These are phyloP conservation scores for Pochonia chlamydosporia DNA, from an alignment of 2,329 filamentous ascomycete genomes.

Conservation along the genomic window DNA sequence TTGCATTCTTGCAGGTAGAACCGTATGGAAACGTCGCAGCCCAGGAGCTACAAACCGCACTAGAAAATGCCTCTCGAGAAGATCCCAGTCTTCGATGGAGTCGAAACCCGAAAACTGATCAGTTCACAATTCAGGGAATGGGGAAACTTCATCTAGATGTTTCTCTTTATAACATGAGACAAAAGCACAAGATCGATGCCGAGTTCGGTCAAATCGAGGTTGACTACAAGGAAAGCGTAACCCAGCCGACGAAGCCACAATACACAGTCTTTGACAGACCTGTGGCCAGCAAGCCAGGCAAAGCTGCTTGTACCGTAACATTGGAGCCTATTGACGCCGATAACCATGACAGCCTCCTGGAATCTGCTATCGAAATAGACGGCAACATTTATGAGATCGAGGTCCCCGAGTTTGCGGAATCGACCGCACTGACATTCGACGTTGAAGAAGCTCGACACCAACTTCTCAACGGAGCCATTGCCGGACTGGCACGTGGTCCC, in stretches of 20 bases:
- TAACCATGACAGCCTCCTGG: constrained; percentile 30
- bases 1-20: constrained; percentile 95
- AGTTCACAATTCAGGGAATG: constrained; percentile 93
- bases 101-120: constrained; percentile 82
- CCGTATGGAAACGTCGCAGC: constrained; percentile 71
- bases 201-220: constrained; percentile 89
- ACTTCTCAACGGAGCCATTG: constrained; percentile 73
- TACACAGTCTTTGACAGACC: constrained; percentile 68
- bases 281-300: constrained; percentile 73
- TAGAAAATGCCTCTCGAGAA: constrained; percentile 77
- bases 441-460: constrained; percentile 46
- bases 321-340: constrained; percentile 55
- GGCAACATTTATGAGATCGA: constrained; percentile 63
- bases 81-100: constrained; percentile 87
- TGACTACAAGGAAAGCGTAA: constrained; percentile 83
- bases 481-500: constrained; percentile 80
- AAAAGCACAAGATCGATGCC: constrained; percentile 83
- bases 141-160: constrained; percentile 94
- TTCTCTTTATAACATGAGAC: constrained; percentile 78
- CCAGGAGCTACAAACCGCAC: constrained; percentile 68
- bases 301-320: constrained; percentile 65
- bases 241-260: constrained; percentile 48
- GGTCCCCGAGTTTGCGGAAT: constrained; percentile 43
- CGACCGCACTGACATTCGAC: constrained; percentile 44
- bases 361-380: constrained; percentile 49